Percentiles rank a stretch among this genome's conserved stretches.
These are phyloP conservation scores for Yarrowia sp. DNA, from an alignment of 805 yeast species.

Conservation along the genomic window DNA sequence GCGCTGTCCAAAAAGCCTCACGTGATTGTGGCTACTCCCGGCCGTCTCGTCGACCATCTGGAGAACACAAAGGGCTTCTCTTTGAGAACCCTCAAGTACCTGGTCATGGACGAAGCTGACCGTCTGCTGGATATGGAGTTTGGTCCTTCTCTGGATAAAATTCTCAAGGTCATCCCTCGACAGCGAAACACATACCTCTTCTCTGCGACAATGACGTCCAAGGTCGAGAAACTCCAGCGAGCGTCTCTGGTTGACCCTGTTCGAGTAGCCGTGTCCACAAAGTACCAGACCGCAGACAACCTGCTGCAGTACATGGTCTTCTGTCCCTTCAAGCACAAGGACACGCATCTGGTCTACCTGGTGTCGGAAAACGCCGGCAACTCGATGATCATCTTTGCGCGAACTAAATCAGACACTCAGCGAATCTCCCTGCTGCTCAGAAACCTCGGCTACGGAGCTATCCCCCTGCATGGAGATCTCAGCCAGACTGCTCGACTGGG, in stretches of 20 bases:
- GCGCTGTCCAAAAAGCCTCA: constrained; percentile 95
- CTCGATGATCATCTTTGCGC: constrained; percentile 84
- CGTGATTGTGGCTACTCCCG: constrained; percentile 53
- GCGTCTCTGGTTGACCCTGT: constrained; percentile 91
- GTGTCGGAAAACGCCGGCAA: constrained; percentile 85
- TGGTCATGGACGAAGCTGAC: constrained; percentile 98
- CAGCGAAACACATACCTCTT: constrained; percentile 81
- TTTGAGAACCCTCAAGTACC: constrained; percentile 73
- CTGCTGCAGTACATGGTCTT: constrained; percentile 86
- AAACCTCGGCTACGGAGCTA: constrained; percentile 82
- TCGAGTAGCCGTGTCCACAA: constrained; percentile 84
- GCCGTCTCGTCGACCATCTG: constrained; percentile 87
- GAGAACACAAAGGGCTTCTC: constrained; percentile 92
- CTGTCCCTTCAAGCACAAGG: constrained; percentile 90
- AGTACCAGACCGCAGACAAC: constrained; percentile 94
- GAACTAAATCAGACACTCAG: constrained; percentile 96
- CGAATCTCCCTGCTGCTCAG: constrained; percentile 83
- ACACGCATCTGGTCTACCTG: constrained; percentile 82
- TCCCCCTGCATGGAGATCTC: constrained; percentile 96
- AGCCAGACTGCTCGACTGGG: constrained; percentile 89
- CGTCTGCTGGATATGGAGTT: constrained; percentile 94
- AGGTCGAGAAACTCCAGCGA: constrained; percentile 91
- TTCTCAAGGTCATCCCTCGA: constrained; percentile 81
- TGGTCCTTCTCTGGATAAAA: constrained; percentile 90
- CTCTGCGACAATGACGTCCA: constrained; percentile 97